These are phyloP conservation scores for Lonicera japonica DNA, from an alignment of 129 eudicot genomes.

Conservation along the genomic window DNA sequence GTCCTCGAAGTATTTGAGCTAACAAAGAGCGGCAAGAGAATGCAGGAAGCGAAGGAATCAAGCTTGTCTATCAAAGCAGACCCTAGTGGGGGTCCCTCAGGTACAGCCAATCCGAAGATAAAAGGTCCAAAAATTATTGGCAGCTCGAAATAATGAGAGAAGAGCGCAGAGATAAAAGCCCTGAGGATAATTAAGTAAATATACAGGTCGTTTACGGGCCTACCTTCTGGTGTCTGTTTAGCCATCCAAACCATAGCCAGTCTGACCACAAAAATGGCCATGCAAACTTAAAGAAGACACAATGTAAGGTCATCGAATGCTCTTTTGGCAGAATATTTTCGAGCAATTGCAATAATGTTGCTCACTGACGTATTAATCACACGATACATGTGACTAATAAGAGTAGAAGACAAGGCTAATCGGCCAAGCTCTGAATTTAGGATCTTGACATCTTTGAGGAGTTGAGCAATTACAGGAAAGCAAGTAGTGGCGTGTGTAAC, in stretches of 20 bases:
- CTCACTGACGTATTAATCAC: not conserved
- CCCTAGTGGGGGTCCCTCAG: constrained; percentile 39
- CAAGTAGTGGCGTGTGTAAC: not conserved
- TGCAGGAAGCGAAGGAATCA: constrained; percentile 10
- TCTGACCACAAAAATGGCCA: constrained; percentile 8
- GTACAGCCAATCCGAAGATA: constrained; percentile 26
- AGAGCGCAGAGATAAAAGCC: constrained; percentile 8
- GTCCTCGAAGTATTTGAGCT: not conserved
- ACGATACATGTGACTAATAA: constrained; percentile 10
- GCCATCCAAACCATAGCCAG: constrained; percentile 17
- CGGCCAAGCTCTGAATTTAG: constrained; percentile 38
- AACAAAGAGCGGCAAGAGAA: constrained; percentile 25
- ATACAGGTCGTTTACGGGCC: constrained; percentile 13
- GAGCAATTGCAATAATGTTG: not conserved
- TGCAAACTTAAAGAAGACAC: not conserved
- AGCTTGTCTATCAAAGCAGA: constrained; percentile 29
- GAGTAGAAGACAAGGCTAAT: constrained; percentile 22
- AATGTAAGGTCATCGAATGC: not conserved
- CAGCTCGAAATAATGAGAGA: constrained; percentile 6
- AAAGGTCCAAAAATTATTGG: constrained; percentile 21
- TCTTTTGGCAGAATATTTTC: too few species aligned
- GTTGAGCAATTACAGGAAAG: constrained; percentile 18
- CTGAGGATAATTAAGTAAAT: constrained; percentile 2
- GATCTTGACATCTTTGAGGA: constrained; percentile 26
- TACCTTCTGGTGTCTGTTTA: constrained; percentile 22